Evolutionary conservation across 192 early-diverging fungal genomes (phyloP), one percentile per base, ranked within the genome.

Genomic region (Rhizoclosmatium sp.): DNA sequence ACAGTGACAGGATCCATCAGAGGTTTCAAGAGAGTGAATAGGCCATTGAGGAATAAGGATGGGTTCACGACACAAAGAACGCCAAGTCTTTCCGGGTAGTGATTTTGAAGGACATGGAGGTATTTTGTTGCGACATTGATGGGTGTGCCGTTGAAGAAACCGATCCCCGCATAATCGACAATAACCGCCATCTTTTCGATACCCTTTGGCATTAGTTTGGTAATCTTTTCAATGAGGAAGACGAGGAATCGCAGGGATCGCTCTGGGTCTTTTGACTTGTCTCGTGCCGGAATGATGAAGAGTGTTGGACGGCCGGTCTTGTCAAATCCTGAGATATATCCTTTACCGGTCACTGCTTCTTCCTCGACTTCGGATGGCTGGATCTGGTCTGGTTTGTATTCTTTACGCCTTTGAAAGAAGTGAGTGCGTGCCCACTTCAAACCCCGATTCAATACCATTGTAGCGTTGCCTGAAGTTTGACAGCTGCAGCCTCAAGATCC

Each of bases 71-170:
- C 85, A 47, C 83, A 77, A 47, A 44, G 23, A 14, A 75, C 59
- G 64, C 93, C 91, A 54, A 95, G 82, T 64, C 93, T 87, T 85
- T 98, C 97, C 3, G 96, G 95, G 69, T 96, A 98, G 85, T 98
- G 97, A 66, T 89, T 92, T 42, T 68, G 90, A 16, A 98, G 82
- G n/a, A 94, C 89, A 49, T 94, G 80, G 72, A 97, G 81, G 74
- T 97, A 95, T 42, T 82, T 75, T 40, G 72, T 76, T 0, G 84
- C 51, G 9, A 85, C 78, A 47, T 60, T 65, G 10, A 84, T 47
- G 3, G 88, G 86, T 23, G 84, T 71, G 73, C 95, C 90, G 51
- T 91, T 94, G 9, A 92, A 90, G 1, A 94, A 91, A 12, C 86
- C 87, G 9, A 96, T 78, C 31, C 92, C 89, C 4, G 92, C 89